Percentiles rank a stretch among this genome's conserved stretches.
These are phyloP conservation scores for Fusarium sambucinum DNA, from an alignment of 2,329 filamentous ascomycete genomes.

Conservation along the genomic window DNA sequence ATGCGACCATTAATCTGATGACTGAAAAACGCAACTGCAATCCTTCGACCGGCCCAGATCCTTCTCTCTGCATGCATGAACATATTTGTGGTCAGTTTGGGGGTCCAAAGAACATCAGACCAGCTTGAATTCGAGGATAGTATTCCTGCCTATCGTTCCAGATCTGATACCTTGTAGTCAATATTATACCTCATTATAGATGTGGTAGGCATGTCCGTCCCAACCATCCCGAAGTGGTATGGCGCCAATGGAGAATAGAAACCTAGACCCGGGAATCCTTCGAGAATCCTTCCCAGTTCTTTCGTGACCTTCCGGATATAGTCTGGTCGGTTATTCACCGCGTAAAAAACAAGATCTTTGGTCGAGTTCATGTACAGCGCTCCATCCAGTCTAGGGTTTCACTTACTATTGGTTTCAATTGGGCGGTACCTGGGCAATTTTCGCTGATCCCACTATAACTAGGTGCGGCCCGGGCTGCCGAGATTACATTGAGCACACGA, in stretches of 20 bases:
- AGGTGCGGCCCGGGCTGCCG: not conserved
- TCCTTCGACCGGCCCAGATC: not conserved
- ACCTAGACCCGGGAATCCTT: not conserved
- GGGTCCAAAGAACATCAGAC: not conserved
- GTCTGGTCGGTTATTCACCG: not conserved
- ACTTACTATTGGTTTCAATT: not conserved
- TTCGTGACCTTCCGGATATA: not conserved
- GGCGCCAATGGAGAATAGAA: not conserved
- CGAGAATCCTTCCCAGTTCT: not conserved
- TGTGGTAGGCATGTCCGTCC: too few relatives aligned
- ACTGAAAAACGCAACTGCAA: not conserved
- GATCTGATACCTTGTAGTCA: not conserved
- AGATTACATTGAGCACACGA: not conserved
- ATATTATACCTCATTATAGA: not conserved
- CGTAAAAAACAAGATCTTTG: not conserved
- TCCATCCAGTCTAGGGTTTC: not conserved
- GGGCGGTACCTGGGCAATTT: not conserved
- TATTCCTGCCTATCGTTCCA: not conserved
- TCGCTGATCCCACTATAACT: not conserved
- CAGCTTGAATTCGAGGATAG: not conserved
- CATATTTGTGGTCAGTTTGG: not conserved
- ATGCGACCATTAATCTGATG: not conserved
- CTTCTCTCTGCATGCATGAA: not conserved
- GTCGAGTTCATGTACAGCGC: not conserved
- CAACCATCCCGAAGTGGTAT: not conserved